Percentiles rank a stretch among this genome's conserved stretches.
phyloP scores from a whole-genome alignment of 768 basidiomycete species.

The Tephrocybe sp. region DNA sequence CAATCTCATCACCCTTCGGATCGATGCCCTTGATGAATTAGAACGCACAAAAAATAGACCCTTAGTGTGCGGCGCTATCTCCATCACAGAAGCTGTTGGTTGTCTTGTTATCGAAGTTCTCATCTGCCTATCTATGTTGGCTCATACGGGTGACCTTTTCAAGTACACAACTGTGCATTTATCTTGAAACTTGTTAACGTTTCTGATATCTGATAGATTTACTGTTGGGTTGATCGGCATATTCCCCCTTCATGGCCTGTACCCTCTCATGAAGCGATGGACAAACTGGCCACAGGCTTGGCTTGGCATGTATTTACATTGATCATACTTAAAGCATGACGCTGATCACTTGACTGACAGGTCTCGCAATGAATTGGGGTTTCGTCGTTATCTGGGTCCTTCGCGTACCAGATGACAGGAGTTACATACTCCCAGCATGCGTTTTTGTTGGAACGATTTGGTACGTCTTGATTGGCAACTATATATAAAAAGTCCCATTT shows the following conservation, averaged over 20 bases:
- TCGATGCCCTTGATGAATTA: background rate
- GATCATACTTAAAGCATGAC: background rate
- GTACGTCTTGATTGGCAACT: background rate
- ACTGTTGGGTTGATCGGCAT: background rate
- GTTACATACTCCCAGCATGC: background rate
- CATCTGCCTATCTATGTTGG: background rate
- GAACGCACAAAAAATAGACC: conserved; percentile 12
- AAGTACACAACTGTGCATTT: background rate
- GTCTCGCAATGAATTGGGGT: conserved; percentile 27
- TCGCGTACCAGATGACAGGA: conserved; percentile 6
- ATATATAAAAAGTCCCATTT: background rate
- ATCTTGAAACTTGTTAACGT: background rate
- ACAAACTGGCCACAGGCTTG: conserved; percentile 29
- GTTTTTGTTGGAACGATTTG: conserved; percentile 6
- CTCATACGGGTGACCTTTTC: background rate
- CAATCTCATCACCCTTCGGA: background rate
- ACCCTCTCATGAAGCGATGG: conserved; percentile 27
- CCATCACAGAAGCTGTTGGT: conserved; percentile 1
- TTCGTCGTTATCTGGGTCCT: conserved; percentile 16
- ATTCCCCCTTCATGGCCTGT: conserved; percentile 16
- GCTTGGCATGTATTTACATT: conserved; percentile 12
- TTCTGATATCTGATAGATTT: background rate
- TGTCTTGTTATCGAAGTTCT: background rate
- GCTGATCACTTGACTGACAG: no score
- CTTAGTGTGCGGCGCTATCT: conserved; percentile 2